Conservation (phyloP, 1,139 yeast genomes). For the Suzukiozyma palmioleophila region DNA sequence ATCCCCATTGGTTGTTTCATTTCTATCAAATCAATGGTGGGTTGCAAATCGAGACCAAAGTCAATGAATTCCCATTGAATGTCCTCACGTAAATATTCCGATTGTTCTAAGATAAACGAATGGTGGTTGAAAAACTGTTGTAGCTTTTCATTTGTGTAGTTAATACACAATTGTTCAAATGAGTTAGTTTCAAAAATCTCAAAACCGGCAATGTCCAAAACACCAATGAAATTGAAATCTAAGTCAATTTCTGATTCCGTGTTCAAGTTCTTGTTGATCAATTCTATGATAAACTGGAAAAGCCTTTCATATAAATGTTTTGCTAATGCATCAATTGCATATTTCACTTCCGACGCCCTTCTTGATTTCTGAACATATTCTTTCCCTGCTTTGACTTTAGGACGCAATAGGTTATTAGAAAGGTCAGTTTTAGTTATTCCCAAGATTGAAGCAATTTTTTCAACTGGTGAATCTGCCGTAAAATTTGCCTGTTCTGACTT, state of each 20-base stretch:
- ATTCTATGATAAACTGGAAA: slow-evolving; percentile 72
- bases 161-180: slow-evolving; percentile 94
- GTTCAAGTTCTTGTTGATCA: slow-evolving; percentile 68
- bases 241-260: slow-evolving; percentile 17
- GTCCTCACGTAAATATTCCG: slow-evolving; percentile 88
- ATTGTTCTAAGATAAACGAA: slow-evolving; percentile 94
- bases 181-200: slow-evolving; percentile 90
- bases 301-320: slow-evolving; percentile 82
- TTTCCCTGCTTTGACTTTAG: slow-evolving; percentile 87
- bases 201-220: slow-evolving; percentile 95
- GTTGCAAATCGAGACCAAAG: slow-evolving; percentile 94
- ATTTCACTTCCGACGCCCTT: slow-evolving; percentile 75
- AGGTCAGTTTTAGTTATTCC: slow-evolving; percentile 61
- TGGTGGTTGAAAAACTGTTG: slow-evolving; percentile 98
- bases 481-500: slow-evolving; percentile 80
- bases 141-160: slow-evolving; percentile 91
- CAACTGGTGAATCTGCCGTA: slow-evolving; percentile 49
- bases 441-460: slow-evolving; percentile 54
- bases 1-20: slow-evolving; percentile 74
- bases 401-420: slow-evolving; percentile 56
- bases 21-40: slow-evolving; percentile 90
- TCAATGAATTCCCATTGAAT: slow-evolving; percentile 96
- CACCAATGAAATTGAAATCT: slow-evolving; percentile 70
- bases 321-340: slow-evolving; percentile 81
- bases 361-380: slow-evolving; percentile 81